phyloP scores from a whole-genome alignment of 2,329 filamentous ascomycete species.

The Cladosporium phlei region DNA sequence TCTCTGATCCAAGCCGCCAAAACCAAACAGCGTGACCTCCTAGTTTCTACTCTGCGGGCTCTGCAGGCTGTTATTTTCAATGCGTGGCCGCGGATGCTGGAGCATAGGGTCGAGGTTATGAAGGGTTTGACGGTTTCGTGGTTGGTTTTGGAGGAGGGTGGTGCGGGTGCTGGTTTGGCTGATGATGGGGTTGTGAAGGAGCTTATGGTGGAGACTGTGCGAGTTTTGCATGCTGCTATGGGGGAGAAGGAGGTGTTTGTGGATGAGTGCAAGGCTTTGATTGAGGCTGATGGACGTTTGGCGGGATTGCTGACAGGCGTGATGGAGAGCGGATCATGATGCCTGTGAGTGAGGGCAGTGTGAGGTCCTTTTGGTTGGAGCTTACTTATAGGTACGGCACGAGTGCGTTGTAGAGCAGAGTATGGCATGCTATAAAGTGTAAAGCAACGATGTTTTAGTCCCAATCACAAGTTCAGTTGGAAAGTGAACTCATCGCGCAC shows the following conservation, averaged over 20 bases:
- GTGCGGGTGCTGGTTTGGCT: slow-evolving; percentile 21
- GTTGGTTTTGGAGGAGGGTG: slow-evolving; percentile 22
- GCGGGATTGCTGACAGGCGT: slow-evolving; percentile 23
- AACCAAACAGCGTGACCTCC: slow-evolving; percentile 50
- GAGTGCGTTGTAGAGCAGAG: too few species aligned
- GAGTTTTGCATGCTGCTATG: slow-evolving; percentile 23
- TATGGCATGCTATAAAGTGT: too few species aligned
- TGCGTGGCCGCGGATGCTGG: slow-evolving; percentile 64
- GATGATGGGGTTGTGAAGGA: slow-evolving; percentile 21
- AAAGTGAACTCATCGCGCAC: too few species aligned
- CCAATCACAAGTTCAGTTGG: too few species aligned
- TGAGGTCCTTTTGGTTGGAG: too few species aligned
- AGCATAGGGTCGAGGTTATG: slow-evolving; percentile 61
- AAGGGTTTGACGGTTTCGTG: slow-evolving; percentile 48
- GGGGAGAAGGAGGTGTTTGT: slow-evolving; percentile 24
- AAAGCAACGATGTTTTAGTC: too few species aligned
- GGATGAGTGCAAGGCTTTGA: slow-evolving; percentile 23
- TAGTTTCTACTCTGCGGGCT: slow-evolving; percentile 50
- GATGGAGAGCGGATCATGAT: too few species aligned
- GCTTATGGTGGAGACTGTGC: slow-evolving; percentile 21
- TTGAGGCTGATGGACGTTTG: slow-evolving; percentile 28
- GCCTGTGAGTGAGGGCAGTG: too few species aligned
- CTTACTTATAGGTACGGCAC: too few species aligned
- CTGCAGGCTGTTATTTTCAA: slow-evolving; percentile 56
- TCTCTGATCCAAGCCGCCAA: slow-evolving; percentile 67